These are phyloP conservation scores for Fusarium clavum DNA, from an alignment of 2,329 filamentous ascomycete genomes.

Conservation along the genomic window DNA sequence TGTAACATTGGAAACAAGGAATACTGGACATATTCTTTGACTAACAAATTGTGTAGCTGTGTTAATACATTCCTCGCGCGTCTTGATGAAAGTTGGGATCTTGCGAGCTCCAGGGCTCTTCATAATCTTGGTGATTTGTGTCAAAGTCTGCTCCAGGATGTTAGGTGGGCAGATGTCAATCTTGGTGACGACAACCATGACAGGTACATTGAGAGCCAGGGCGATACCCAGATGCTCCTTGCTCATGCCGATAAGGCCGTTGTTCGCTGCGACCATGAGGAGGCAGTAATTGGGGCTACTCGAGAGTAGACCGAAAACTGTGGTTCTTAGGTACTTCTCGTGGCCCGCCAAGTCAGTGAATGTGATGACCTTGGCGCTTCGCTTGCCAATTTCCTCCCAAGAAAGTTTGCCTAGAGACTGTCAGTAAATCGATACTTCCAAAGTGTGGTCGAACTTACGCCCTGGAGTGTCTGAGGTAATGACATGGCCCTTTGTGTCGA, in stretches of 20 bases:
- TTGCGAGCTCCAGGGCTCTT: slow-evolving; percentile 94
- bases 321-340: slow-evolving; percentile 93
- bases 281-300: slow-evolving; percentile 98
- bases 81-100: slow-evolving; percentile 95
- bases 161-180: slow-evolving; percentile 98
- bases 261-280: slow-evolving; percentile 98
- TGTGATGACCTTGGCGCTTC: slow-evolving; percentile 94
- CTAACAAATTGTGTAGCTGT: slow-evolving; percentile 97
- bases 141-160: slow-evolving; percentile 92
- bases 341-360: slow-evolving; percentile 97
- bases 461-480: slow-evolving; percentile 85
- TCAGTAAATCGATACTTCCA: slow-evolving; percentile 23
- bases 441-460: slow-evolving; percentile 63
- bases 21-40: slow-evolving; percentile 94
- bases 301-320: slow-evolving; percentile 93
- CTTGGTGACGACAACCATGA: slow-evolving; percentile 98
- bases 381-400: slow-evolving; percentile 97
- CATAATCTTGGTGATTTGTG: slow-evolving; percentile 90
- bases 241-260: slow-evolving; percentile 96
- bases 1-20: slow-evolving; percentile 98
- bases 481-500: slow-evolving; percentile 86
- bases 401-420: slow-evolving; percentile 70
- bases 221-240: slow-evolving; percentile 98
- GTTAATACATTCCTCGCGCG: slow-evolving; percentile 89
- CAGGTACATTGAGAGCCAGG: slow-evolving; percentile 91